Percentiles rank a stretch among this genome's conserved stretches.
Evolutionary conservation across 768 basidiomycete genomes (phyloP).

Genomic region (Lentinula aciculospora): DNA sequence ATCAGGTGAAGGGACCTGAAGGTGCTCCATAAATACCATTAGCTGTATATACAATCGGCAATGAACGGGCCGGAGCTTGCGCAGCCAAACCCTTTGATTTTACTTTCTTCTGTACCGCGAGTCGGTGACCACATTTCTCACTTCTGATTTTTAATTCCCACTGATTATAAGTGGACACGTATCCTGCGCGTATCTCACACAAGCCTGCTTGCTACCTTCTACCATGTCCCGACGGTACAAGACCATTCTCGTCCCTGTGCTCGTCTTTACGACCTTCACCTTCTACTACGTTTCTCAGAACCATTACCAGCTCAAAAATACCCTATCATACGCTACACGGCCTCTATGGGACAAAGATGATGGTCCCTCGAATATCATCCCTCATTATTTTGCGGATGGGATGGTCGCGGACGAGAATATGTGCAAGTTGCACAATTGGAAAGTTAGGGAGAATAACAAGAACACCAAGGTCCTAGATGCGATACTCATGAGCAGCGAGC

Average conservation of each 20-base stretch:
- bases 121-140: neutral
- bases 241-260: conserved; percentile 25
- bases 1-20: neutral
- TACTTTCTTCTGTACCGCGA: neutral
- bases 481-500: conserved; percentile 56
- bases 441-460: conserved; percentile 23
- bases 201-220: neutral
- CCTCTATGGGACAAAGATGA: conserved; percentile 54
- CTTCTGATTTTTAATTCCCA: neutral
- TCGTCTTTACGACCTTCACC: conserved; percentile 22
- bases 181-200: neutral
- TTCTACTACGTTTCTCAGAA: conserved; percentile 33
- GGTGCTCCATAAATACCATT: neutral
- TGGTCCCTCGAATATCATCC: conserved; percentile 40
- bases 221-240: conserved; percentile 13
- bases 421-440: conserved; percentile 54
- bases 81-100: no score
- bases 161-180: neutral
- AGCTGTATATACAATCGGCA: neutral
- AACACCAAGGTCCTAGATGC: conserved; percentile 48
- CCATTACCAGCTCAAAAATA: conserved; percentile 46
- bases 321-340: conserved; percentile 49
- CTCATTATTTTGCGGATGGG: conserved; percentile 55
- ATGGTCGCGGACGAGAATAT: conserved; percentile 34
- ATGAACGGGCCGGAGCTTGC: neutral